Base-by-base conservation (phyloP, 495 filamentous ascomycete genomes). In the Recurvomyces mirabilis region DNA sequence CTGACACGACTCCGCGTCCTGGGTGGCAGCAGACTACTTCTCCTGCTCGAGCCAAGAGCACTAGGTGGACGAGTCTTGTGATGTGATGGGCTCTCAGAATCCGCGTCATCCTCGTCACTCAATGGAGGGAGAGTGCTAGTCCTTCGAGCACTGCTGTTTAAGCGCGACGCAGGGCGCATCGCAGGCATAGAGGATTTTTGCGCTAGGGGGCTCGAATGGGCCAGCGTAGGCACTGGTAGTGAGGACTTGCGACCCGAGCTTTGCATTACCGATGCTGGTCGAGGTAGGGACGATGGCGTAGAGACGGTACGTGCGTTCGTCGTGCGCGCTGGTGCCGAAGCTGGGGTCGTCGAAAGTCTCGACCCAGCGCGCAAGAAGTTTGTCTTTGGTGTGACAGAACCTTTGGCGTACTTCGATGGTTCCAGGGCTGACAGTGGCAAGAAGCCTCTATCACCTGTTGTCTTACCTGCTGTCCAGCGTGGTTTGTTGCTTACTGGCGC, bases 391-490 rank as follows among this genome's bases (percentile, higher is more conserved):
- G 39, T 35, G 0, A 49, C 38, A 9, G 51, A 41, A n/a, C 26
- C 26, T 29, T 54, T 54, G 5, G 51, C 51, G 29, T 54, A 54
- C 12, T 32, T 39, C 20, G 46, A 49, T 5, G 51, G 51, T 29
- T 54, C 51, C 6, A 49, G 34, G 3, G 46, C 29, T 0, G 51
- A 54, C 4, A 54, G 41, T 5, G 51, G 51, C 10, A 43, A 34
- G 37, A 49, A 54, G 34, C 47, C 51, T 17, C 41, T 43, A 23
- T 36, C 31, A 17, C 45, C 39, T 0, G 15, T 24, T 23, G 40
- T 49, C 19, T 11, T 38, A 2, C 29, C 30, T 1, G 12, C 22
- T 6, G 11, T 5, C 46, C 45, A 54, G 19, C 51, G 45, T 3
- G 51, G 51, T 9, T 41, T 39, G 30, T 49, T 45, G 26, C 18